phyloP scores from a whole-genome alignment of 331 rosid genomes.

The Quercus phellos region DNA sequence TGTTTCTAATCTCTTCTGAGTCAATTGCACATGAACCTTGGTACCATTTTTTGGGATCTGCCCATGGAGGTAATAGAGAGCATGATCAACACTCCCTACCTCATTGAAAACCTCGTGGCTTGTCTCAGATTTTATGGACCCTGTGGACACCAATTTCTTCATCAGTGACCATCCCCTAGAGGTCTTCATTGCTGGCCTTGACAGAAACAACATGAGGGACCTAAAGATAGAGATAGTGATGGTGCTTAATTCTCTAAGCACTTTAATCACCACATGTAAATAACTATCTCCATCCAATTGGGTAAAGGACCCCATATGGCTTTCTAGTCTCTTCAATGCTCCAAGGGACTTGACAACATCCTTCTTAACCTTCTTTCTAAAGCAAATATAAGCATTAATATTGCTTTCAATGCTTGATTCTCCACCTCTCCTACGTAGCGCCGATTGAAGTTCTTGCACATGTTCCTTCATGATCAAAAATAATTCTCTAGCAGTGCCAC shows the following conservation, averaged over 20 bases:
- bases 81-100: constrained; percentile 30
- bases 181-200: constrained; percentile 24
- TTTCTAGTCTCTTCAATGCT: constrained; percentile 39
- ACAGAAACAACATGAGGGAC: constrained; percentile 33
- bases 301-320: background rate
- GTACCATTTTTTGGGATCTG: constrained; percentile 3
- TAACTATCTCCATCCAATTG: constrained; percentile 24
- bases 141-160: constrained; percentile 26
- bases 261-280: constrained; percentile 12
- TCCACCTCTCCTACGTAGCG: constrained; percentile 38
- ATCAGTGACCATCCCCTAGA: constrained; percentile 36
- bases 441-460: constrained; percentile 31
- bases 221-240: constrained; percentile 34
- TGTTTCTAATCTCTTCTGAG: constrained; percentile 34
- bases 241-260: constrained; percentile 42
- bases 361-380: constrained; percentile 41
- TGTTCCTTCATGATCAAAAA: constrained; percentile 28
- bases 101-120: constrained; percentile 28
- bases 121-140: constrained; percentile 3
- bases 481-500: constrained; percentile 25
- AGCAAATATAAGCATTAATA: constrained; percentile 20
- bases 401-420: constrained; percentile 24
- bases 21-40: constrained; percentile 26
- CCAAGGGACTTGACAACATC: constrained; percentile 32
- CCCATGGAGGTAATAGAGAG: constrained; percentile 29